Evolutionary conservation across 2,329 filamentous ascomycete genomes (phyloP).

Genomic region (Leptographium wingfieldii): DNA sequence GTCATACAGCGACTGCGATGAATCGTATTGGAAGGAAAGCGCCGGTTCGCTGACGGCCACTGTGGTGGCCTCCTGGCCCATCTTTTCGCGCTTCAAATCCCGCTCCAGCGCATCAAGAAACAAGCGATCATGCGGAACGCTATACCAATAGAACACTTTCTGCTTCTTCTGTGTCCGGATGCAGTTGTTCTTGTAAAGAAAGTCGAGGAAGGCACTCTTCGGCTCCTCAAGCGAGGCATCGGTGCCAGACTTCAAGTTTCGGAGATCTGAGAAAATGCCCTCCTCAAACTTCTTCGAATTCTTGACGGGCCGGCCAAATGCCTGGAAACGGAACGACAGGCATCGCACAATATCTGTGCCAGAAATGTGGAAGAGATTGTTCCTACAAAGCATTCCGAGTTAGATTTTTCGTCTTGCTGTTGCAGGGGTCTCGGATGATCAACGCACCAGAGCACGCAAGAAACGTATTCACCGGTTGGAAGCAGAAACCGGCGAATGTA

Average conservation of each 20-base stretch:
- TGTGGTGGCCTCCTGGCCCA: slow-evolving; percentile 95
- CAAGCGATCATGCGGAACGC: slow-evolving; percentile 90
- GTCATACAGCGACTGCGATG: slow-evolving; percentile 96
- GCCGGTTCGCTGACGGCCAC: slow-evolving; percentile 94
- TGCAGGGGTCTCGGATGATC: not conserved
- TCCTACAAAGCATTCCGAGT: slow-evolving; percentile 29
- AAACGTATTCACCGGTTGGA: slow-evolving; percentile 96
- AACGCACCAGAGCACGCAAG: slow-evolving; percentile 69
- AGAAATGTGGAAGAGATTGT: slow-evolving; percentile 98
- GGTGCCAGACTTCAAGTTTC: slow-evolving; percentile 95
- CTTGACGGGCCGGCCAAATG: slow-evolving; percentile 94
- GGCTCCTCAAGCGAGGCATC: slow-evolving; percentile 97
- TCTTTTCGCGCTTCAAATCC: slow-evolving; percentile 97
- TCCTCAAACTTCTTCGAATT: slow-evolving; percentile 99
- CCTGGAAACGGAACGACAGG: slow-evolving; percentile 94
- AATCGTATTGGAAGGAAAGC: slow-evolving; percentile 97
- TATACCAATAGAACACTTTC: slow-evolving; percentile 99
- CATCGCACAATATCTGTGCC: slow-evolving; percentile 98
- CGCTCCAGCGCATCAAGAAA: slow-evolving; percentile 96
- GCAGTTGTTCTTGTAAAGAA: slow-evolving; percentile 99
- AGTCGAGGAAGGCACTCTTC: slow-evolving; percentile 96
- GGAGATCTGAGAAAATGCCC: slow-evolving; percentile 95
- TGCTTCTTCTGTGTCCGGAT: slow-evolving; percentile 99
- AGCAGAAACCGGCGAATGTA: slow-evolving; percentile 92
- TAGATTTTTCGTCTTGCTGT: not conserved